A percentile compares a stretch with the other conserved stretches of the same genome.
These are phyloP conservation scores for Cucumis sativus DNA, from an alignment of 306 rosid species.

Conservation along the genomic window Cucumber_9930_V3 NC_026659.2:4389001-4389500, in stretches of 20 bases:
- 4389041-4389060: background rate
- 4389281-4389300: too few relatives aligned
- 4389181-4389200: too few relatives aligned
- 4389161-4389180: background rate
- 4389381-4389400: background rate
- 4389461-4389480: too few relatives aligned
- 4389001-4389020: background rate
- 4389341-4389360: background rate
- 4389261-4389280: too few relatives aligned
- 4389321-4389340: background rate
- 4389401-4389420: too few relatives aligned
- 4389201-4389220: too few relatives aligned
- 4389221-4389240: too few relatives aligned
- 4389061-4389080: background rate
- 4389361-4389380: background rate
- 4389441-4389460: too few relatives aligned
- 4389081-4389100: background rate
- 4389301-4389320: background rate
- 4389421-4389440: too few relatives aligned
- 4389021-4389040: too few relatives aligned
- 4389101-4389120: background rate
- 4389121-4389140: background rate
- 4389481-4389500: background rate
- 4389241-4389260: too few relatives aligned
- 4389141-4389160: background rate